Evolutionary conservation across 2,329 filamentous ascomycete genomes (phyloP).

Genomic region (Trichoderma sp.): DNA sequence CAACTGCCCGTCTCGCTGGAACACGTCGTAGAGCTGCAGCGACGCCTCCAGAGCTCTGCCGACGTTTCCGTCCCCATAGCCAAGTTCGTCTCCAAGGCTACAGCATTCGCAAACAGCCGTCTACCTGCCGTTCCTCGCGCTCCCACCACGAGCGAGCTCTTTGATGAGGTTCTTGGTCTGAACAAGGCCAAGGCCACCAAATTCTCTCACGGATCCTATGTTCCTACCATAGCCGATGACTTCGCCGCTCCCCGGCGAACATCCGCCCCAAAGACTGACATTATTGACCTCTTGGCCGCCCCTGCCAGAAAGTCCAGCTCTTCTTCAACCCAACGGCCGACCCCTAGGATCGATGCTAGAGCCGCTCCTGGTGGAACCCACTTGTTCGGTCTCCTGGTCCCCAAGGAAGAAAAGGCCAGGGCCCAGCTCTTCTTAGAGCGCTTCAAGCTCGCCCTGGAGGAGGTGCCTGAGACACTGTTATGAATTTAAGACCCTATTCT

Average conservation of each 20-base stretch:
- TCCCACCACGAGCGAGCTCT: conserved; percentile 78
- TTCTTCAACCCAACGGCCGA: conserved; percentile 34
- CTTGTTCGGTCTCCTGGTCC: conserved; percentile 79
- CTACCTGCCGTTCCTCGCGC: conserved; percentile 67
- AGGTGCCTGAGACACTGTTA: conserved; percentile 75
- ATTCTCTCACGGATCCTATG: conserved; percentile 62
- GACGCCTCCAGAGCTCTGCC: conserved; percentile 74
- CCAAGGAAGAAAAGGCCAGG: conserved; percentile 77
- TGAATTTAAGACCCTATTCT: conserved; percentile 39
- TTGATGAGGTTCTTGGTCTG: conserved; percentile 83
- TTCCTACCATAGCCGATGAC: conserved; percentile 69
- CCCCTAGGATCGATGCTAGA: conserved; percentile 40
- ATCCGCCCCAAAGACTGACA: conserved; percentile 56
- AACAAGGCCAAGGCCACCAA: conserved; percentile 51
- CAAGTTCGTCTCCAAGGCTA: conserved; percentile 82
- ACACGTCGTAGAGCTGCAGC: conserved; percentile 78
- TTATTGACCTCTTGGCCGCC: conserved; percentile 77
- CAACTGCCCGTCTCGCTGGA: conserved; percentile 76
- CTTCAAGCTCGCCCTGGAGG: conserved; percentile 80
- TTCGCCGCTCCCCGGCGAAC: conserved; percentile 46
- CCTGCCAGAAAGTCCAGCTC: conserved; percentile 37
- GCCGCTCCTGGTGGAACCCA: conserved; percentile 59
- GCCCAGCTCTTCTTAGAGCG: conserved; percentile 82
- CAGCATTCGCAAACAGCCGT: conserved; percentile 84
- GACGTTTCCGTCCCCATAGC: conserved; percentile 81